Evolutionary conservation across 306 rosid genomes (phyloP), one percentile per base, ranked within the genome.

Genomic region (Phaseolus lunatus): DNA sequence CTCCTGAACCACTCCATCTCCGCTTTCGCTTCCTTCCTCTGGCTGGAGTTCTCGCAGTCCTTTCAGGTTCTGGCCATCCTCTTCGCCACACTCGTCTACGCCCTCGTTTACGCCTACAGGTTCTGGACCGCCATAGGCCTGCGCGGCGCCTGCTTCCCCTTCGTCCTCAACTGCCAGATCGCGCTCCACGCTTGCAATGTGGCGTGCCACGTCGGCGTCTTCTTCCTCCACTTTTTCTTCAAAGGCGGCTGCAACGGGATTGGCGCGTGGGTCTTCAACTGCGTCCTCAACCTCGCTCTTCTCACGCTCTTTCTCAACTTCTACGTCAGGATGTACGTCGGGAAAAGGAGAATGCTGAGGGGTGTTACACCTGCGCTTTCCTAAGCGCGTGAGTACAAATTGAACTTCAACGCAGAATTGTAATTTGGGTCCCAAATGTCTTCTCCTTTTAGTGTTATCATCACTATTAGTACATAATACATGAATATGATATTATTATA

Each of bases 31-130:
- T 83, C 96, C 0, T 94, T 94, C 26, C 31, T 91, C 5, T 94
- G 98, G 98, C 88, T 94, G 1, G 98, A 94, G 11, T 94, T 88
- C 71, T 94, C 98, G 0, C 96, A 91, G 52, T 91, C 97, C 0
- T 88, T 94, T 56, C 98, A 94, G 33, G 93, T 94, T 6, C 85
- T 88, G 0, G 97, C 94, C 0, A 94, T 94, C 6, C 85, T 94
- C 1, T 80, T 85, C 22, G 84, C 97, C 2, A 87, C 97, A 16
- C 67, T 88, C 3, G 86, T 83, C 2, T 86, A 94, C 69, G 79
- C 94, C 0, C 71, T 92, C 9, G 90, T 94, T 0, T 92, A 90
- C 58, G 94, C 88, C 0, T 94, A 94, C 70, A 22, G 96, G 15
- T 90, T 94, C 75, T 91, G 96, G 96, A 86, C 90, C 0, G 89